A percentile compares a stretch with the other conserved stretches of the same genome.
Evolutionary conservation across 2,329 filamentous ascomycete genomes (phyloP).

Genomic region (Diaporthe caulivora): DNA sequence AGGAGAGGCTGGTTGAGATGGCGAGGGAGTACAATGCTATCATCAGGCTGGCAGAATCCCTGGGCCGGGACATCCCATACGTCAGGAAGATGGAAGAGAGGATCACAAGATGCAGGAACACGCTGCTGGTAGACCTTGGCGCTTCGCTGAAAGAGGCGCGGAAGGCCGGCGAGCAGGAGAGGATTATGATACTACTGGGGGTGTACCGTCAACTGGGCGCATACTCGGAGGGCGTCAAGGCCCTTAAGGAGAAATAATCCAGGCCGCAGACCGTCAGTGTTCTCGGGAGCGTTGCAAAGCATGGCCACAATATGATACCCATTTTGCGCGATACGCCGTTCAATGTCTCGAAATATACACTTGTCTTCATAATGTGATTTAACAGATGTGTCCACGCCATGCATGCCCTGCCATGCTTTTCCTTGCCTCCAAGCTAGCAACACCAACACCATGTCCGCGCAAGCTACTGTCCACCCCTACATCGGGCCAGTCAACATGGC

Average conservation of each 20-base stretch:
- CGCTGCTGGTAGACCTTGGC: slow-evolving; percentile 66
- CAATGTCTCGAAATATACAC: not conserved
- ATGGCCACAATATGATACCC: slow-evolving; percentile 31
- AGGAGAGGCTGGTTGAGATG: slow-evolving; percentile 54
- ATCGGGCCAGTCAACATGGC: slow-evolving; percentile 66
- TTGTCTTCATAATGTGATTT: slow-evolving; percentile 1
- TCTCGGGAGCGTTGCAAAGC: not conserved
- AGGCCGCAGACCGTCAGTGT: not conserved
- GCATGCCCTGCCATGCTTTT: not conserved
- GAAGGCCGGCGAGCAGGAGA: slow-evolving; percentile 55
- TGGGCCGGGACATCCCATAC: slow-evolving; percentile 63
- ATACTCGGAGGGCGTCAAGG: slow-evolving; percentile 64
- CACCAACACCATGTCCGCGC: not conserved
- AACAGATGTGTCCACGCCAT: slow-evolving; percentile 1
- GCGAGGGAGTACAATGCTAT: slow-evolving; percentile 60
- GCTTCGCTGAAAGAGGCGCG: slow-evolving; percentile 60
- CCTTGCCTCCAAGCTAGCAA: not conserved
- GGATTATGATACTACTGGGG: slow-evolving; percentile 64
- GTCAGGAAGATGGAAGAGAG: slow-evolving; percentile 66
- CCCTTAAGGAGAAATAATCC: slow-evolving; percentile 56
- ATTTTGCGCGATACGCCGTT: not conserved
- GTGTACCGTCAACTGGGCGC: slow-evolving; percentile 67
- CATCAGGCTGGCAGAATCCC: slow-evolving; percentile 55
- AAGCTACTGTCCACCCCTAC: slow-evolving; percentile 51
- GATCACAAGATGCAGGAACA: slow-evolving; percentile 66